Conservation (phyloP, 2,329 filamentous ascomycete species). For the Pseudogymnoascus sp. region DNA sequence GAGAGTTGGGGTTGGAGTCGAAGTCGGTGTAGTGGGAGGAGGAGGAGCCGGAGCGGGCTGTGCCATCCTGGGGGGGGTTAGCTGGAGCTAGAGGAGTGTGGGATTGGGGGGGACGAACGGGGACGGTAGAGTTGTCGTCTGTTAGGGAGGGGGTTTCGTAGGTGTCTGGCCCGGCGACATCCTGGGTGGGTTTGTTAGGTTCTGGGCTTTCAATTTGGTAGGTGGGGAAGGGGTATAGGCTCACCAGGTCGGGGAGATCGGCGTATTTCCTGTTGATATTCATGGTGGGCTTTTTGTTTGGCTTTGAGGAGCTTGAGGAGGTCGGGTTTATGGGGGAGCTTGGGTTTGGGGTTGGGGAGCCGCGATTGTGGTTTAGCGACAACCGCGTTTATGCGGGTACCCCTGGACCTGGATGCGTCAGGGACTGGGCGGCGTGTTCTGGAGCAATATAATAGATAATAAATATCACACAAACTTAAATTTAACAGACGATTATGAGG, state of each 20-base stretch:
- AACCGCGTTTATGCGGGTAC: constrained; percentile 4
- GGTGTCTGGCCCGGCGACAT: constrained; percentile 86
- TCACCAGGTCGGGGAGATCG: constrained; percentile 68
- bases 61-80: constrained; percentile 24
- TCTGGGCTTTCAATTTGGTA: constrained; percentile 6
- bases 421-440: neutral
- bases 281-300: constrained; percentile 40
- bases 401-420: neutral
- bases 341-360: neutral
- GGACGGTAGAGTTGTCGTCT: constrained; percentile 79
- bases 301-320: neutral
- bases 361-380: constrained; percentile 7
- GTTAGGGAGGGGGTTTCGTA: constrained; percentile 94
- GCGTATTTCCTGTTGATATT: constrained; percentile 75
- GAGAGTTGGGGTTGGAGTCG: constrained; percentile 54
- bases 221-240: constrained; percentile 11
- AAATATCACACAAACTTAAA: neutral
- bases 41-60: constrained; percentile 48
- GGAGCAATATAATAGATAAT: neutral
- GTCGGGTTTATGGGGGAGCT: neutral
- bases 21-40: constrained; percentile 49
- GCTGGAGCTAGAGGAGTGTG: neutral
- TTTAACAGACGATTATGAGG: neutral
- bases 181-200: constrained; percentile 42
- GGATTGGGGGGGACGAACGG: constrained; percentile 47